phyloP scores from a whole-genome alignment of 1,139 yeast species.

The Geotrichum phurueaensis region DNA sequence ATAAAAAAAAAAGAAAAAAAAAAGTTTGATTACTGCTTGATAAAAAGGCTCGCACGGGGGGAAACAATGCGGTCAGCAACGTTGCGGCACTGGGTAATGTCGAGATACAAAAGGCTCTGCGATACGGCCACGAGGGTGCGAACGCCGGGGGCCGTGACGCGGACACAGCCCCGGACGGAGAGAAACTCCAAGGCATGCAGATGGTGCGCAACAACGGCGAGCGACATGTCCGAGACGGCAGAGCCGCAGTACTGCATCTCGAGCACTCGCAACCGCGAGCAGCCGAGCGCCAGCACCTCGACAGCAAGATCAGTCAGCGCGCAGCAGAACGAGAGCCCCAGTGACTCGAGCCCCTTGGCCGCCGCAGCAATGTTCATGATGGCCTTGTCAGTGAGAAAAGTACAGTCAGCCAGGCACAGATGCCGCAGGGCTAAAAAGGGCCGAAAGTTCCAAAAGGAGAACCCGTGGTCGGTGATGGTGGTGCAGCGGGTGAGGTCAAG shows the following conservation, averaged over 20 bases:
- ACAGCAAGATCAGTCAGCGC: slow-evolving; percentile 64
- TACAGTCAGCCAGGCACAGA: slow-evolving; percentile 62
- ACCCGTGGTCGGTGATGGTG: slow-evolving; percentile 69
- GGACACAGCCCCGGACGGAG: slow-evolving; percentile 59
- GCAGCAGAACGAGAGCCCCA: slow-evolving; percentile 69
- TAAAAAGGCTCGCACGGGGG: neutral
- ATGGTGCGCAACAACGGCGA: slow-evolving; percentile 56
- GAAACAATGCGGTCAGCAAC: slow-evolving; percentile 1
- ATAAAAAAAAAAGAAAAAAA: neutral
- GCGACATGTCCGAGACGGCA: slow-evolving; percentile 68
- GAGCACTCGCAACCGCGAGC: slow-evolving; percentile 48
- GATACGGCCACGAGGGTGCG: slow-evolving; percentile 52
- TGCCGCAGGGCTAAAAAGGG: slow-evolving; percentile 49
- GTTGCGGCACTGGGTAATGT: slow-evolving; percentile 64
- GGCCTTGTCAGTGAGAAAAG: slow-evolving; percentile 62
- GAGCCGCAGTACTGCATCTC: slow-evolving; percentile 72
- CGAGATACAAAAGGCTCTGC: slow-evolving; percentile 48
- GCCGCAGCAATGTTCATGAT: slow-evolving; percentile 57
- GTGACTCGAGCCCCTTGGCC: slow-evolving; percentile 49
- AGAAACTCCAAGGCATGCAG: slow-evolving; percentile 45
- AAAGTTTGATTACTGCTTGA: neutral
- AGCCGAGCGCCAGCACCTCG: slow-evolving; percentile 59
- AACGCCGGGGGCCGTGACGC: slow-evolving; percentile 71
- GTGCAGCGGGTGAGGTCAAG: slow-evolving; percentile 70
- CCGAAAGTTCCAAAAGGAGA: slow-evolving; percentile 55